Evolutionary conservation across 192 early-diverging fungal species (phyloP), one percentile per base, ranked within the genome.

Genomic region (Anaeromyces robustus): DNA sequence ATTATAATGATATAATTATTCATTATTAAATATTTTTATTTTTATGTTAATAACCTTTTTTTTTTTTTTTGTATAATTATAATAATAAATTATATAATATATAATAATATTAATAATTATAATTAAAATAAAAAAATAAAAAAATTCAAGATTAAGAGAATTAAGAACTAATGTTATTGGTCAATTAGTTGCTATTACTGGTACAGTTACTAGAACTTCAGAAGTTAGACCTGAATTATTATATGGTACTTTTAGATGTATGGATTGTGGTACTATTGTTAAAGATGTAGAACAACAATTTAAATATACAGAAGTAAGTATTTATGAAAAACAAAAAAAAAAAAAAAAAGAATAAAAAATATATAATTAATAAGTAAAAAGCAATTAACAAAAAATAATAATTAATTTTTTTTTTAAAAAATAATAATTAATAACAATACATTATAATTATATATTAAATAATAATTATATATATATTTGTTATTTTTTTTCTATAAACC

Each of bases 201-300:
- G 97, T 41, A 99, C 97, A 11, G 97, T 99, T 29, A 99, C 97
- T 16, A 86, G 97, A 28, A 99, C 96, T 4, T 96, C 94, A 59
- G 96, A 99, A 87, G 96, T 99, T 31, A 86, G 97, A 41, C 97
- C 97, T 16, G 97, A 99, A 88, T 89, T 99, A 12, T 79, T 98
- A 22, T 92, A 88, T 82, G 97, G 95, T 30, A 92, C 94, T 13
- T 99, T 99, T 85, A 89, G 90, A 32, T 99, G 97, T 86, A 84
- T 87, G 68, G 95, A 95, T 77, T 99, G 97, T 84, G 86, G 87
- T 68, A 86, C 89, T 11, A 81, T 92, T n/a, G 90, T 95, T 78
- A 89, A 90, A 18, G 91, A 96, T 79, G 94, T 99, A 29, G 92
- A 92, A 84, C 97, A 99, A 87, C 95, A 99, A 85, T 99, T 98